These are phyloP conservation scores for Gastrodia elata DNA, from an alignment of 106 monocot genomes.

Conservation along the genomic window DNA sequence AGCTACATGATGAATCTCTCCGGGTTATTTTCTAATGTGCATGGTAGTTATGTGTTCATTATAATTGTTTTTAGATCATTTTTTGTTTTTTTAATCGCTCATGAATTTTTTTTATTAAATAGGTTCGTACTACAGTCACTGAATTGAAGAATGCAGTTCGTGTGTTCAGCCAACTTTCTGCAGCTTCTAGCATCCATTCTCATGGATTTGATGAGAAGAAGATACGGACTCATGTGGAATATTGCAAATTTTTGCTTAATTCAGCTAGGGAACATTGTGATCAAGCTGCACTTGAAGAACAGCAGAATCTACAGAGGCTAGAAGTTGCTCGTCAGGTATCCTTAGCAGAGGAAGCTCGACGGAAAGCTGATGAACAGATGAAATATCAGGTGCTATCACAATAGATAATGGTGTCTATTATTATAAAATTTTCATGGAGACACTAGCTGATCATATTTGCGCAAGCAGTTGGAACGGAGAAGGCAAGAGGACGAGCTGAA, in stretches of 20 bases:
- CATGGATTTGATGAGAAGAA: conserved; percentile 99
- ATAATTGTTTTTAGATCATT: background rate
- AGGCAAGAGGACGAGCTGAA: conserved; percentile 94
- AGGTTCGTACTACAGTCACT: conserved; percentile 86
- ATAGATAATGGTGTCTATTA: background rate
- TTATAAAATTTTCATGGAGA: background rate
- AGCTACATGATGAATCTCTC: background rate
- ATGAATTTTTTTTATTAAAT: background rate
- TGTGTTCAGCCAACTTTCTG: conserved; percentile 77
- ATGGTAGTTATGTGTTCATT: background rate
- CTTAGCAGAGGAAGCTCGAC: conserved; percentile 88
- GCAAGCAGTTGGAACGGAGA: conserved; percentile 63
- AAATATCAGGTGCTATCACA: conserved; percentile 61
- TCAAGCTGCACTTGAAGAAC: conserved; percentile 91
- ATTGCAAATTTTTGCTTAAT: conserved; percentile 92
- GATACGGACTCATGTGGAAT: conserved; percentile 82
- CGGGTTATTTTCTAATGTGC: background rate
- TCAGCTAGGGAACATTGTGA: conserved; percentile 96
- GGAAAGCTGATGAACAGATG: conserved; percentile 92
- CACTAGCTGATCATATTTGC: conserved; percentile 1
- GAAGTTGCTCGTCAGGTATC: conserved; percentile 87
- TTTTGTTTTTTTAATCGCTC: background rate
- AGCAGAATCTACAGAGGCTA: conserved; percentile 80
- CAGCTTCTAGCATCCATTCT: conserved; percentile 50
- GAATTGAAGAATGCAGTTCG: conserved; percentile 95